Base-by-base conservation (phyloP, 768 basidiomycete genomes). In the Auricularia heimuer region DNA sequence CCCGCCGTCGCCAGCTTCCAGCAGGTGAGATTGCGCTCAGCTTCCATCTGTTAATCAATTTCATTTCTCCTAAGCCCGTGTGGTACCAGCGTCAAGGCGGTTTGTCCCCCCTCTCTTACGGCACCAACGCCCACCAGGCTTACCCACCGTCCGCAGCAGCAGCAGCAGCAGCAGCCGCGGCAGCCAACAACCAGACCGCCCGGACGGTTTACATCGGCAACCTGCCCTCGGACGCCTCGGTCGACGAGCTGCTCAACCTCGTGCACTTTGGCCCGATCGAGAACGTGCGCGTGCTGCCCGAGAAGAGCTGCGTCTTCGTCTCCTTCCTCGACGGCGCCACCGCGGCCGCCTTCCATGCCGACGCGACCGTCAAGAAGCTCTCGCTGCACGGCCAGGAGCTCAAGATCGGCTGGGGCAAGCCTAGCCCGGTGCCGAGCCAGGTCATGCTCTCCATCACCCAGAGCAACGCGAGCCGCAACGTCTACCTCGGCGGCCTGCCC, bases 361-460 rank as follows among this genome's bases (percentile, higher is more conserved):
- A 98, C 71, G 96, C 96, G 1, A 87, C 89, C 37, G 88, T 98
- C 74, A 94, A 97, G 80, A 98, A 97, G 75, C 78, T 98, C 67
- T 77, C 90, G 21, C 81, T 99, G 14, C 96, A 98, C 73, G 92
- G 90, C 2, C 94, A 97, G 74, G 97, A 98, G 75, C 87, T 99
- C 71, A 95, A 95, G 79, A 95, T 99, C 68, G 97, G 97, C 24
- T 99, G 96, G 96, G 97, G 96, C 34, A 97, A 98, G 74, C 90
- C 95, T 1, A 88, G 87, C 2, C 86, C 89, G 16, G 93, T 98
- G 2, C 92, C 94, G 0, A 84, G 86, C 33, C 86, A 89, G 71
- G 92, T 98, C 12, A 84, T 86, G 2, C 82, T 90, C 33, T 94
- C 95, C 1, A 96, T 98, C 64, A 85, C 84, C 70, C 92, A 95